Evolutionary conservation across 495 filamentous ascomycete genomes (phyloP), one percentile per base, ranked within the genome.

Genomic region (Neurospora pannonica): DNA sequence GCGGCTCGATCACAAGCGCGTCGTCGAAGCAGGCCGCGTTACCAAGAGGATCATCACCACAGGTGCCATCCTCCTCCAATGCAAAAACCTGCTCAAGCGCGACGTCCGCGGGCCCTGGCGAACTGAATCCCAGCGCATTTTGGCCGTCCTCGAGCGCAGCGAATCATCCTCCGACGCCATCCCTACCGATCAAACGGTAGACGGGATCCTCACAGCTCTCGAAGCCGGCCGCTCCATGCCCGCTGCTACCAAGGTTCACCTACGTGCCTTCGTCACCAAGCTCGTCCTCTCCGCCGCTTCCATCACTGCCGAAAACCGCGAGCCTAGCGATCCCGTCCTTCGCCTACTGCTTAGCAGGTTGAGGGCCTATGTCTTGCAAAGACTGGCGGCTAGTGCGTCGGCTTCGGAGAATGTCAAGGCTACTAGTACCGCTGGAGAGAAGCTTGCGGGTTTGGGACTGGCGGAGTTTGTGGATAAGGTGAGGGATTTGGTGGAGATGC

Each of bases 61-160:
- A 9, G 88, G 87, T 4, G 93, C 93, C 21, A 94, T 98, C 72
- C 86, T 97, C 8, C 82, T 98, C 39, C 97, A 97, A 1, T 94
- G 93, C 76, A 99, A 99, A 86, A 98, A 97, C 79, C 86, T 98
- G 13, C 90, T 99, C 67, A 97, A 97, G 82, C 92, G 96, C 28
- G 95, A 98, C 81, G 92, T 94, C 24, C 91, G 96, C 38, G 90
- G 88, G 3, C 92, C 93, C 70, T 99, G 97, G 97, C 95, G 92
- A 82, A 85, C 87, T 11, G 94, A 98, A 78, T 93, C 95, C 1
- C 88, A 90, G 40, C 90, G 95, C 6, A 90, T 98, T 74, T 84
- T 92, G 17, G 78, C 82, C 13, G 84, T 89, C 0, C 82, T 87
- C 5, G 84, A 86, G 75, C 81, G 77, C 69, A 78, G 79, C 62